These are phyloP conservation scores for Fallopia convolvulus DNA, from an alignment of 148 eudicot species.

Conservation along the genomic window DNA sequence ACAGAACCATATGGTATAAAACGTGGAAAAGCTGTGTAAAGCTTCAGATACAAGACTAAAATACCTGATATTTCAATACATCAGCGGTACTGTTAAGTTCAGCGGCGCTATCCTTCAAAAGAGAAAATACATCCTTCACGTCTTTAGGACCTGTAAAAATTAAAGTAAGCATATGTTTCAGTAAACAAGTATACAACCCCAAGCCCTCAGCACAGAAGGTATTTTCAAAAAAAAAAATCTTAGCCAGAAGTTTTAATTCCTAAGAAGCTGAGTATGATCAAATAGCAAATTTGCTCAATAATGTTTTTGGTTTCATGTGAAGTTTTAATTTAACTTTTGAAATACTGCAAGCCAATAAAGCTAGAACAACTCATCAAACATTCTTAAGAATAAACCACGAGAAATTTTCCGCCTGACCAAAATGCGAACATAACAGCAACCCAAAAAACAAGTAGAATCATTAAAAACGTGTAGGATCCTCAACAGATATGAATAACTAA, in stretches of 20 bases:
- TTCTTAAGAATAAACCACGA: neutral
- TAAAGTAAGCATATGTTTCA: neutral
- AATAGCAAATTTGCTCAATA: too few species aligned
- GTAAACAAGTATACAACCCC: neutral
- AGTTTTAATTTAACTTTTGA: neutral
- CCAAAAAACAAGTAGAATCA: neutral
- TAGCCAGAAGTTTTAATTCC: neutral
- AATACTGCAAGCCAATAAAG: neutral
- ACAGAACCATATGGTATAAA: neutral
- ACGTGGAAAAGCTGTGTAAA: neutral
- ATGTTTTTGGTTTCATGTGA: too few species aligned
- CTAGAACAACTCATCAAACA: neutral
- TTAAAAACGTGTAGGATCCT: neutral
- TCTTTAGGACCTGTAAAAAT: slow-evolving; percentile 65
- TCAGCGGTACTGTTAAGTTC: slow-evolving; percentile 53
- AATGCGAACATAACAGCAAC: neutral
- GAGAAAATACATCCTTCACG: slow-evolving; percentile 60
- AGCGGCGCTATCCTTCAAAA: slow-evolving; percentile 60
- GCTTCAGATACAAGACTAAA: neutral
- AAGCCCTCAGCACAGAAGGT: neutral
- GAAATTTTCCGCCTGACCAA: neutral
- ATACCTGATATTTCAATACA: slow-evolving; percentile 72
- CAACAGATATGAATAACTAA: neutral
- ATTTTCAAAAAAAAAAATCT: neutral
- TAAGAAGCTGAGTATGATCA: too few species aligned